Evolutionary conservation across 2,329 filamentous ascomycete genomes (phyloP).

Genomic region (Corniculantispora saksenae): DNA sequence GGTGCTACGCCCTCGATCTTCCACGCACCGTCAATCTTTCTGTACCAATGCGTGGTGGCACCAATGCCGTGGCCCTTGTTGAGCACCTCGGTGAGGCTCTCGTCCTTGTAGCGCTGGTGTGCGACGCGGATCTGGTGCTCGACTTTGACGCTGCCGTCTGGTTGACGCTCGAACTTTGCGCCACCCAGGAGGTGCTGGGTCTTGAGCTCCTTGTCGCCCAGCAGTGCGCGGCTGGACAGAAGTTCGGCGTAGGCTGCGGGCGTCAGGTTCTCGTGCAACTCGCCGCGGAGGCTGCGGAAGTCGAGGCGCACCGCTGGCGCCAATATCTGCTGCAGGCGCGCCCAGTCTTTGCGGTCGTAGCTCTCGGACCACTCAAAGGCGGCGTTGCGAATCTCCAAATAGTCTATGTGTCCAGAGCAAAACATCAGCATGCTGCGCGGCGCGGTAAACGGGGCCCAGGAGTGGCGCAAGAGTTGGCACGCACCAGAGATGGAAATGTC

Average conservation of each 20-base stretch:
- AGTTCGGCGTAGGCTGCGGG: slow-evolving; percentile 19
- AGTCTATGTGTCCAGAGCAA: slow-evolving; percentile 7
- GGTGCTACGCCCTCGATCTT: slow-evolving; percentile 61
- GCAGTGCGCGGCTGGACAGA: slow-evolving; percentile 33
- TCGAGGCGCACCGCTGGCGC: slow-evolving; percentile 44
- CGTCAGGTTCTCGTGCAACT: slow-evolving; percentile 19
- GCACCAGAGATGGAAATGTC: not conserved
- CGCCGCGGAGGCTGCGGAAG: slow-evolving; percentile 13
- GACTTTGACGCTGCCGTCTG: slow-evolving; percentile 59
- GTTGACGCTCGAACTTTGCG: slow-evolving; percentile 59
- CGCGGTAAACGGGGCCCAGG: not conserved
- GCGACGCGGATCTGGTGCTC: slow-evolving; percentile 63
- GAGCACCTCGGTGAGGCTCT: slow-evolving; percentile 45
- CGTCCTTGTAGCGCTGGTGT: slow-evolving; percentile 61
- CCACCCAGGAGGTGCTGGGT: slow-evolving; percentile 67
- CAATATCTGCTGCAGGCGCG: slow-evolving; percentile 59
- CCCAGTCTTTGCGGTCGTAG: slow-evolving; percentile 69
- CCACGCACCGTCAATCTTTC: slow-evolving; percentile 59
- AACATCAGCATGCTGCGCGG: not conserved
- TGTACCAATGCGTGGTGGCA: slow-evolving; percentile 59
- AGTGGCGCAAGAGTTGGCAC: not conserved
- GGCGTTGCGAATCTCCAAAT: slow-evolving; percentile 21
- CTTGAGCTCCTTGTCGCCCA: slow-evolving; percentile 62
- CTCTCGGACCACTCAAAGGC: slow-evolving; percentile 66
- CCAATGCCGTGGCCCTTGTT: slow-evolving; percentile 64